These are phyloP conservation scores for Amniculicola lignicola DNA, from an alignment of 495 filamentous ascomycete genomes.

Conservation along the genomic window DNA sequence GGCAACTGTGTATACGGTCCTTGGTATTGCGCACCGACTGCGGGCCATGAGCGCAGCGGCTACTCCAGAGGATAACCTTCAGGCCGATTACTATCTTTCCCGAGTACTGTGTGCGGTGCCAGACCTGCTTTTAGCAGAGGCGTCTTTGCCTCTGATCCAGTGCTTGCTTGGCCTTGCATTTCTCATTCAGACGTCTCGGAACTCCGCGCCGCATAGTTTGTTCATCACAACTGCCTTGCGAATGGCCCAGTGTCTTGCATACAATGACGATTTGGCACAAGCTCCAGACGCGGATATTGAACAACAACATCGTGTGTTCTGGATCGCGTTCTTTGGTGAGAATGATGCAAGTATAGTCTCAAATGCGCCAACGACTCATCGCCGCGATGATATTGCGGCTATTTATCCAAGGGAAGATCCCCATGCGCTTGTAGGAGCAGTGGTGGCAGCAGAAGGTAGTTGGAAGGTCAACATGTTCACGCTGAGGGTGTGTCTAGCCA, in stretches of 20 bases:
- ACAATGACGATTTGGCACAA: constrained; percentile 13
- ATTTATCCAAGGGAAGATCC: constrained; percentile 2
- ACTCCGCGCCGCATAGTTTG: constrained; percentile 2
- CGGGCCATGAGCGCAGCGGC: constrained; percentile 23
- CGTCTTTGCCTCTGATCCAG: constrained; percentile 15
- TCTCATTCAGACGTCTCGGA: constrained; percentile 11
- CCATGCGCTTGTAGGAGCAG: constrained; percentile 1
- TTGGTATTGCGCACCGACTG: constrained; percentile 25
- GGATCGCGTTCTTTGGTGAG: constrained; percentile 18
- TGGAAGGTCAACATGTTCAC: constrained; percentile 23
- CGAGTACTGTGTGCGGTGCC: not conserved
- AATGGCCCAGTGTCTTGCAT: constrained; percentile 14
- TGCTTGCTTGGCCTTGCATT: constrained; percentile 12
- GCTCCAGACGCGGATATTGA: constrained; percentile 5
- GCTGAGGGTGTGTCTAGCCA: not conserved
- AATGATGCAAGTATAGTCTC: constrained; percentile 10
- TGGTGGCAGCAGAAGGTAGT: constrained; percentile 16
- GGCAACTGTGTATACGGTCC: constrained; percentile 31
- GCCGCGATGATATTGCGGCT: constrained; percentile 8
- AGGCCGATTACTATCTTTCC: constrained; percentile 18
- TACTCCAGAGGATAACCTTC: constrained; percentile 13
- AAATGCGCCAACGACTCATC: not conserved
- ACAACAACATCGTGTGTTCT: constrained; percentile 24
- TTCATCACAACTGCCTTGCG: constrained; percentile 22
- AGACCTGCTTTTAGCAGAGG: constrained; percentile 4